These are phyloP conservation scores for Coemansia sp. DNA, from an alignment of 192 early-diverging fungal genomes.

Conservation along the genomic window DNA sequence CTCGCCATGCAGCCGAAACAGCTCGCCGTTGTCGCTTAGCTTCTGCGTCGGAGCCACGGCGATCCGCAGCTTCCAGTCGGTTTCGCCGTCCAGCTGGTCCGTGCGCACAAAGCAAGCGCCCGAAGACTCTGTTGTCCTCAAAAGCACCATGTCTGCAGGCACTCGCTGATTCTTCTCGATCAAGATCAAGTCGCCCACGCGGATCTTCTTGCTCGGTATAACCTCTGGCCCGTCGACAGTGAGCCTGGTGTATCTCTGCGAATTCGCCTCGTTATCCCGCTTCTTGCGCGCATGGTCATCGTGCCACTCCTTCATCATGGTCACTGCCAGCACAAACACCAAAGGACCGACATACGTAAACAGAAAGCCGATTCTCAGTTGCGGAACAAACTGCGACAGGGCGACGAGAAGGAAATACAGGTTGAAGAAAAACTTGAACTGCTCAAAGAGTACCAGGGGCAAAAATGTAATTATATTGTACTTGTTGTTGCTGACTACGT, in stretches of 20 bases:
- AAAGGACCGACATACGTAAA: conserved; percentile 93
- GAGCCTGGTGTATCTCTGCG: conserved; percentile 71
- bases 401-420: conserved; percentile 92
- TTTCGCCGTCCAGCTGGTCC: conserved; percentile 96
- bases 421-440: conserved; percentile 97
- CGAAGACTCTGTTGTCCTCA: conserved; percentile 75
- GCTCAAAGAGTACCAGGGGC: conserved; percentile 77
- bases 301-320: conserved; percentile 87
- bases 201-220: conserved; percentile 76
- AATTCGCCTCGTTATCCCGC: conserved; percentile 87
- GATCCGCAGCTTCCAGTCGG: conserved; percentile 92
- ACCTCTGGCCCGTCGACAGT: conserved; percentile 56
- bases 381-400: conserved; percentile 86
- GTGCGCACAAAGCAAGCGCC: conserved; percentile 95
- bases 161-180: conserved; percentile 87
- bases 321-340: conserved; percentile 84
- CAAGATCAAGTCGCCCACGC: conserved; percentile 83
- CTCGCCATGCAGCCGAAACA: conserved; percentile 63
- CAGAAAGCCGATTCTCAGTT: conserved; percentile 76
- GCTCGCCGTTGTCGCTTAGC: conserved; percentile 56
- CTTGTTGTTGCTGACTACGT: conserved; percentile 85
- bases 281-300: conserved; percentile 83
- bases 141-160: conserved; percentile 86
- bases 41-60: conserved; percentile 82
- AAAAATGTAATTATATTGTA: conserved; percentile 78